phyloP scores from a whole-genome alignment of 2,329 filamentous ascomycete genomes.

The Onygenales sp. region DNA sequence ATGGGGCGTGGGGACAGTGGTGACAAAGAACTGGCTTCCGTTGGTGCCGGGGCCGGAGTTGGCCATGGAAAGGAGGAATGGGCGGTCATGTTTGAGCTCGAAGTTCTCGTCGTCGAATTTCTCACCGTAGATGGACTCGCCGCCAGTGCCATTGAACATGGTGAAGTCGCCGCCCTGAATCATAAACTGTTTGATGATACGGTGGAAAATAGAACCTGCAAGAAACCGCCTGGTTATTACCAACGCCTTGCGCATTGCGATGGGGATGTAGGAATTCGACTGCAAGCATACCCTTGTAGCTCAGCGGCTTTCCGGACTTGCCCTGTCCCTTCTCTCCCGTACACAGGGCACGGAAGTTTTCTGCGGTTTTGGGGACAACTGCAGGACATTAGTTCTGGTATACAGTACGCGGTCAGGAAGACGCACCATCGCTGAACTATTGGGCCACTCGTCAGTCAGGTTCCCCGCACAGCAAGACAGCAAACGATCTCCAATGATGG shows the following conservation, averaged over 20 bases:
- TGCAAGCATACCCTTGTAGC: constrained; percentile 61
- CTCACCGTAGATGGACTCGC: constrained; percentile 93
- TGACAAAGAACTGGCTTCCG: constrained; percentile 97
- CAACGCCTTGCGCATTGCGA: not conserved
- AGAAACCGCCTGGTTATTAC: not conserved
- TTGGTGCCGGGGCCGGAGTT: constrained; percentile 95
- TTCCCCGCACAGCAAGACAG: not conserved
- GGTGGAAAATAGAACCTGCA: constrained; percentile 74
- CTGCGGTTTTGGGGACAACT: constrained; percentile 79
- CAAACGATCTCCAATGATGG: not conserved
- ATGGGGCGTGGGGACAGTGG: constrained; percentile 88
- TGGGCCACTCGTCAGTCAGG: constrained; percentile 8
- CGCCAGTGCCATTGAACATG: constrained; percentile 83
- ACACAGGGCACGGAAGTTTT: constrained; percentile 80
- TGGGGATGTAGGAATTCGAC: not conserved
- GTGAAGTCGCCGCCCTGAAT: constrained; percentile 98
- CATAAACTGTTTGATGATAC: constrained; percentile 98
- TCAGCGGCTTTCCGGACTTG: constrained; percentile 71
- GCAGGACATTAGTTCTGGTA: constrained; percentile 1
- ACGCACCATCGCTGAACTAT: constrained; percentile 41
- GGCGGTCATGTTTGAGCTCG: constrained; percentile 77
- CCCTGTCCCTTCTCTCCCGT: constrained; percentile 71
- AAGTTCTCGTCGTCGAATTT: constrained; percentile 99
- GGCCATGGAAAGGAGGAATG: constrained; percentile 94
- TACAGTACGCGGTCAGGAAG: not conserved